Percentiles rank a stretch among this genome's conserved stretches.
These are phyloP conservation scores for Plasmodium falciparum DNA, from an alignment of 169 alveolate species.

Conservation along the genomic window DNA sequence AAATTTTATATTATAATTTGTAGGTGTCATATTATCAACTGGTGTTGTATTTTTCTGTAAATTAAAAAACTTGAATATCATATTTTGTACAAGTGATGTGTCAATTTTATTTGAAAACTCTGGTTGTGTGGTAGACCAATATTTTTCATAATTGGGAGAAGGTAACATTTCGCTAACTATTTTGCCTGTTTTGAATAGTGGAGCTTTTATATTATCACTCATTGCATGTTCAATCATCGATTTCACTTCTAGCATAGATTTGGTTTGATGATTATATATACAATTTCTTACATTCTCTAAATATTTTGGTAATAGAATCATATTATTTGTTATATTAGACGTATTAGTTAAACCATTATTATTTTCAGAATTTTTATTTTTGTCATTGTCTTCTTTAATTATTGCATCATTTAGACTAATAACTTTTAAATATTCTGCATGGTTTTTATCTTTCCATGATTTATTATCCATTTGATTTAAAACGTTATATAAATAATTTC, in stretches of 20 bases:
- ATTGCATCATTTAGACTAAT: constrained; percentile 74
- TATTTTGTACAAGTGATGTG: constrained; percentile 51
- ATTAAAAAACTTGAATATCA: constrained; percentile 69
- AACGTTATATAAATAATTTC: constrained; percentile 56
- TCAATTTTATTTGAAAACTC: constrained; percentile 25
- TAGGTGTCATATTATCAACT: constrained; percentile 1
- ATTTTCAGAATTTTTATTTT: constrained; percentile 27
- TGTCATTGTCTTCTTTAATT: constrained; percentile 44
- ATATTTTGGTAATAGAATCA: constrained; percentile 63
- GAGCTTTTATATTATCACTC: constrained; percentile 55
- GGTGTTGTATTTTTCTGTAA: constrained; percentile 13
- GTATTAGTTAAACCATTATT: constrained; percentile 26
- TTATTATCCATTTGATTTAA: constrained; percentile 73
- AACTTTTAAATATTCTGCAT: constrained; percentile 69
- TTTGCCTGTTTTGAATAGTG: constrained; percentile 77
- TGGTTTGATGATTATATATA: constrained; percentile 72
- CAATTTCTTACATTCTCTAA: constrained; percentile 73
- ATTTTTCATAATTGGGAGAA: constrained; percentile 75
- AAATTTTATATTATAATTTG: constrained; percentile 32
- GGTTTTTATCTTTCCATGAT: constrained; percentile 75
- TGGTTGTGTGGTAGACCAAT: constrained; percentile 20
- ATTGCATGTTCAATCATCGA: constrained; percentile 73
- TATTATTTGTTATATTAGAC: constrained; percentile 63
- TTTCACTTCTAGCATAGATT: constrained; percentile 61
- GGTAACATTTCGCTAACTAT: constrained; percentile 72